phyloP scores from a whole-genome alignment of 768 basidiomycete genomes.

The Lentinula sp. region DNA sequence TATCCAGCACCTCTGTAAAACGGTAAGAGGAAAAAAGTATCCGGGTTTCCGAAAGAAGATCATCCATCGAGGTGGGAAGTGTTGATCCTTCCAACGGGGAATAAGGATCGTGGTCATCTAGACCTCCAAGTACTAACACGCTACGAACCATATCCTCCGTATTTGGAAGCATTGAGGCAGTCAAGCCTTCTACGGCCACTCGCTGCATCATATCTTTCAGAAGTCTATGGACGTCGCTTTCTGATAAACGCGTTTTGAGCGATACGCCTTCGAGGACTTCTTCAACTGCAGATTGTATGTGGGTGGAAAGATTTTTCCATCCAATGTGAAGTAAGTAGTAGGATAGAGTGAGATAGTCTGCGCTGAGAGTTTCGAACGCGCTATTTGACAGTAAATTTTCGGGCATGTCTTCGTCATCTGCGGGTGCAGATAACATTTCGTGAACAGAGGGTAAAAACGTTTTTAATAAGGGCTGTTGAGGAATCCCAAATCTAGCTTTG shows the following conservation, averaged over 20 bases:
- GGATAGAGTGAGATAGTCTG: constrained; percentile 73
- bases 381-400: neutral
- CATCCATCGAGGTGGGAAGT: constrained; percentile 43
- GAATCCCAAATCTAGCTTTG: constrained; percentile 1
- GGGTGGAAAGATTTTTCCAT: constrained; percentile 77
- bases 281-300: constrained; percentile 70
- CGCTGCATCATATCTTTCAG: constrained; percentile 69
- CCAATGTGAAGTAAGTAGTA: constrained; percentile 95
- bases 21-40: constrained; percentile 58
- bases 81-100: constrained; percentile 11
- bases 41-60: constrained; percentile 67
- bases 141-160: constrained; percentile 4
- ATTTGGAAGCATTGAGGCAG: neutral
- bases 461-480: constrained; percentile 1
- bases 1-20: constrained; percentile 64
- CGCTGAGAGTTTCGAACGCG: neutral
- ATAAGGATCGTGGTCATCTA: neutral
- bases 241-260: constrained; percentile 68
- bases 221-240: constrained; percentile 62
- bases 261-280: constrained; percentile 82
- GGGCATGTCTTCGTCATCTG: constrained; percentile 16
- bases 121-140: constrained; percentile 1
- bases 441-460: neutral
- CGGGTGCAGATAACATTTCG: constrained; percentile 13
- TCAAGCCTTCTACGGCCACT: constrained; percentile 44